phyloP scores from a whole-genome alignment of 225 moss, liverwort and hornwort species.

The Marchantia polymorpha region DNA sequence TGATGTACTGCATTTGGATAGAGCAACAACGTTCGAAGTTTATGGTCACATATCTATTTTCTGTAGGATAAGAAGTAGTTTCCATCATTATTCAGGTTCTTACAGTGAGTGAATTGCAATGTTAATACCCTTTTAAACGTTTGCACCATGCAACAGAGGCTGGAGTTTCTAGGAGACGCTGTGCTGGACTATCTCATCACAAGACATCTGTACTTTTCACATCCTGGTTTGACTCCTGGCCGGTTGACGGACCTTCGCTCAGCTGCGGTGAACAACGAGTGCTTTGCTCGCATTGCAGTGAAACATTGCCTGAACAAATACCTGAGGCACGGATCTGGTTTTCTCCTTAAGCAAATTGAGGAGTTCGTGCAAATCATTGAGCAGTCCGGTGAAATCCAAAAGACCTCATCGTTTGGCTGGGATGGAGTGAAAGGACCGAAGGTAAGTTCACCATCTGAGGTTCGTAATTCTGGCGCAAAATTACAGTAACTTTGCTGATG shows the following conservation, averaged over 20 bases:
- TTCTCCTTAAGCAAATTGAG: conserved; percentile 72
- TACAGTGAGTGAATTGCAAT: not conserved
- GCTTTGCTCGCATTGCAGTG: conserved; percentile 92
- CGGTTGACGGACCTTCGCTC: conserved; percentile 87
- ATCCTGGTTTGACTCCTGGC: conserved; percentile 78
- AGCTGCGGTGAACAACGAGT: conserved; percentile 96
- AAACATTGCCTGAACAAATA: conserved; percentile 68
- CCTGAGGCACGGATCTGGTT: conserved; percentile 87
- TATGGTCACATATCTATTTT: no score
- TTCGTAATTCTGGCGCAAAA: not conserved
- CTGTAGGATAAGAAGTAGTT: no score
- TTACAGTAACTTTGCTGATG: not conserved
- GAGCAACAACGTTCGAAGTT: no score
- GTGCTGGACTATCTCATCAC: conserved; percentile 88
- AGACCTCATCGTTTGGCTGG: conserved; percentile 60
- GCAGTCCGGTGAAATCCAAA: conserved; percentile 49
- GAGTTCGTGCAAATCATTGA: conserved; percentile 52
- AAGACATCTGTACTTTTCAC: conserved; percentile 65
- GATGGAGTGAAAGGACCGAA: conserved; percentile 91
- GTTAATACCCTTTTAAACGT: no score
- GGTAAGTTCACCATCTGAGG: conserved; percentile 36
- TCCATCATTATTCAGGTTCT: no score
- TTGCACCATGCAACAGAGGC: conserved; percentile 50
- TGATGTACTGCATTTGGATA: no score
- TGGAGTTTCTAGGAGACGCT: conserved; percentile 98